A percentile compares a stretch with the other conserved stretches of the same genome.
Evolutionary conservation across 257 asterid species (phyloP).

Genomic region (Haberlea rhodopensis): DNA sequence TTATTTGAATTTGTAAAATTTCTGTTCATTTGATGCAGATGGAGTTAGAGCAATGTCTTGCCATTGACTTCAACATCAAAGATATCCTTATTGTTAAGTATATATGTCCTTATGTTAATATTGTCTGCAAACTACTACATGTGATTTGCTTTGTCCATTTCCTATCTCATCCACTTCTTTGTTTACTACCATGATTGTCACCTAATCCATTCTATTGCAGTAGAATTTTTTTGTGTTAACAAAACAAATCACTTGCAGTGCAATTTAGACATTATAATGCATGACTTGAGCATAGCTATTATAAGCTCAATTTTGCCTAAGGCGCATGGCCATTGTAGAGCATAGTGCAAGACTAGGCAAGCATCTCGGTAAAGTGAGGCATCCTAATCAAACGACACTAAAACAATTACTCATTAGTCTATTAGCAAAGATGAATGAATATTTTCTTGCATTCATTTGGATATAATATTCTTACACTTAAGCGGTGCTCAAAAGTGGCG

Average conservation of each 20-base stretch:
- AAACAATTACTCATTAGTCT: too few relatives aligned
- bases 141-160: neutral
- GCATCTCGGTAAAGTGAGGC: neutral
- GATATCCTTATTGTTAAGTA: constrained; percentile 57
- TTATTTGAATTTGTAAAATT: constrained; percentile 23
- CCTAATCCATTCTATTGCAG: neutral
- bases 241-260: too few relatives aligned
- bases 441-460: neutral
- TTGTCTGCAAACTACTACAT: neutral
- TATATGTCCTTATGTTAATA: constrained; percentile 2
- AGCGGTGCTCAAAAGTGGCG: too few relatives aligned
- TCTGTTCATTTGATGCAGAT: constrained; percentile 52
- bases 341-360: neutral
- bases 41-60: constrained; percentile 82
- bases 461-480: neutral
- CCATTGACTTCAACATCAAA: constrained; percentile 78
- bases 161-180: neutral
- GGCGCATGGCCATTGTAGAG: neutral
- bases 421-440: neutral
- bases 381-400: too few relatives aligned
- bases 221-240: neutral
- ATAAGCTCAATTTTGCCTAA: neutral
- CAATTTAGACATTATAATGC: neutral
- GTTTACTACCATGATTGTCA: neutral
- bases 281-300: too few relatives aligned